These are phyloP conservation scores for Saturnispora diversa DNA, from an alignment of 805 yeast species.

Conservation along the genomic window DNA sequence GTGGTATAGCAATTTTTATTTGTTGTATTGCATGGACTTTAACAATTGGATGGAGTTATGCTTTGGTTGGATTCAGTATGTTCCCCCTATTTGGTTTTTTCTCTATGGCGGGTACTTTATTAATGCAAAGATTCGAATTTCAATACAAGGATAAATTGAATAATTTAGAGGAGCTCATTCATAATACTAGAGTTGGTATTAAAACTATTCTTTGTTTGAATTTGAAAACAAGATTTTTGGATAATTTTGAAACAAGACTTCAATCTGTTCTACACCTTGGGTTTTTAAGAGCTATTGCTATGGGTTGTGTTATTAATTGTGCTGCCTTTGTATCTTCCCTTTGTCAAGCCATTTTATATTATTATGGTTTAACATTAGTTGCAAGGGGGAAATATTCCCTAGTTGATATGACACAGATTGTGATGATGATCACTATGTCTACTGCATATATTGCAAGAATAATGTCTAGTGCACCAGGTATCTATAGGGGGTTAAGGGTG, in stretches of 20 bases:
- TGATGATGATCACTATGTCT: constrained; percentile 67
- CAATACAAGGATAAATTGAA: constrained; percentile 51
- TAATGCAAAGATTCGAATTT: constrained; percentile 44
- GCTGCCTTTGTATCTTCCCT: constrained; percentile 45
- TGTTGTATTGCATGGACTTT: constrained; percentile 75
- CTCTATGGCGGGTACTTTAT: constrained; percentile 22
- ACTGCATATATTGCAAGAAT: constrained; percentile 53
- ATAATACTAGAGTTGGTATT: constrained; percentile 50
- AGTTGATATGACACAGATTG: constrained; percentile 55
- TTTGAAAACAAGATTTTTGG: constrained; percentile 40
- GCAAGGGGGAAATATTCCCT: constrained; percentile 47
- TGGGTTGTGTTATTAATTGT: constrained; percentile 62
- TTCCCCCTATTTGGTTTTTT: constrained; percentile 55
- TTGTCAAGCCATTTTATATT: constrained; percentile 67
- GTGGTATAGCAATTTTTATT: constrained; percentile 44
- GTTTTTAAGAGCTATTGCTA: constrained; percentile 42
- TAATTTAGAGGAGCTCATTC: constrained; percentile 40
- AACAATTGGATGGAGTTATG: constrained; percentile 74
- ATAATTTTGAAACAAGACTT: constrained; percentile 30
- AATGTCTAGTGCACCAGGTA: constrained; percentile 64
- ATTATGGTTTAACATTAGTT: constrained; percentile 72
- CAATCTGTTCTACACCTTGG: constrained; percentile 34
- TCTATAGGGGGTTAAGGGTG: constrained; percentile 72
- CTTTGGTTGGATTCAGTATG: constrained; percentile 73
- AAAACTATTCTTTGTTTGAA: constrained; percentile 56